Evolutionary conservation across 495 filamentous ascomycete genomes (phyloP), one percentile per base, ranked within the genome.

Genomic region (Aspergillus panamensis): DNA sequence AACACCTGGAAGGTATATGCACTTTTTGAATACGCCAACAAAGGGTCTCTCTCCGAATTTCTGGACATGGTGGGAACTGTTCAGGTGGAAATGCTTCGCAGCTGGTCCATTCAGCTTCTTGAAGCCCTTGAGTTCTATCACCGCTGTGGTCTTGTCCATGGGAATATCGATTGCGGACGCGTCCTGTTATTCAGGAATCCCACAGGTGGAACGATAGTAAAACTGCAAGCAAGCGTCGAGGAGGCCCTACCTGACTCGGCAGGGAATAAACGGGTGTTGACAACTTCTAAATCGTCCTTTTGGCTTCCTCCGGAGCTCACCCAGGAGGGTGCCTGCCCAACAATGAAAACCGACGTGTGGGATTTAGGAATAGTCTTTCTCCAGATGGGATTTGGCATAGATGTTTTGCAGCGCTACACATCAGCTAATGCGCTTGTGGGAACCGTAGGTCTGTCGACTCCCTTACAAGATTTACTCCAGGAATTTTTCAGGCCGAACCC

Each of bases 291-390:
- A 64, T 91, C 92, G 5, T 82, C 86, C 8, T 87, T 87, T 61
- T 97, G 93, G 93, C 67, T 87, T 25, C 85, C 93, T 6, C 88
- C 92, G 14, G 93, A 97, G 69, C 72, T 89, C 37, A 81, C 87
- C 2, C 81, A 84, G 43, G 77, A 77, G 21, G 76, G 78, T 47
- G 73, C 80, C 0, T 76, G 82, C 43, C 80, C 79, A 25, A 88
- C 85, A 9, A 85, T 87, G 62, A 96, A 95, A 69, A 89, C 91
- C 0, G 95, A 97, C 70, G 82, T 98, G 13, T 98, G 94, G 94
- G 87, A 96, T 61, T 82, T 97, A 61, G 94, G 94, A 5, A 82
- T 96, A 39, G 80, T 96, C 17, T 84, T 96, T 62, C 71, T 96
- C 29, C 92, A 97, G 69, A 96, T 97, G 91, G 77, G 90, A n/a